Base-by-base conservation (phyloP, 768 basidiomycete species). In the Postia placenta region DNA sequence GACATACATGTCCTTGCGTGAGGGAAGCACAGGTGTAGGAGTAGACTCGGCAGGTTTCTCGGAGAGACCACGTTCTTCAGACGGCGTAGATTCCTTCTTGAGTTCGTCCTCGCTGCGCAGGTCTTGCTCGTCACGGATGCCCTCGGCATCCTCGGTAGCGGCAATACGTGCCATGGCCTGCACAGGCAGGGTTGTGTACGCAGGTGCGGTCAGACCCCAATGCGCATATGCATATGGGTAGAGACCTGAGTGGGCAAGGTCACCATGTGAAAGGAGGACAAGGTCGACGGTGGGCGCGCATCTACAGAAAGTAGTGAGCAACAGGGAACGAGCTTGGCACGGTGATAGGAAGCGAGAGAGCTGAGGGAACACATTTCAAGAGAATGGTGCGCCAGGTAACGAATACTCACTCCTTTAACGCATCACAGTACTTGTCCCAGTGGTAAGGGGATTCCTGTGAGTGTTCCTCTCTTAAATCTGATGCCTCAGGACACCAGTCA, bases 81-180 rank as follows among this genome's bases (percentile, higher is more conserved):
- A 23, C 12, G 42, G 22, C 25, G 38, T 30, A 20, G 35, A 7
- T n/a, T 2, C 26, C 51, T 22, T 62, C 53, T 47, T 20, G 11
- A 45, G 45, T 5, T 51, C 27, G 6, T 41, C 49, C 44, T 43
- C 68, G 33, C 78, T 76, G n/a, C 72, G 75, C 14, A 88, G 69
- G 50, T 84, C 80, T 57, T 88, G 77, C 62, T 92, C 85, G 39
- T 85, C 83, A 37, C 86, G 74, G 15, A 92, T 75, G 12, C 83
- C 81, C 57, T 93, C 90, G 1, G 86, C 78, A 59, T 96, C 93
- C 65, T 97, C 92, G 5, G 86, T 78, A 2, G 88, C 86, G 14
- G 91, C 91, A 37, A 97, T 90, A 27, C 91, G 78, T 3, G 89
- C 95, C 85, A 93, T 95, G 48, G 94, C 92, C 57, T 94, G 91